Evolutionary conservation across 2,329 filamentous ascomycete species (phyloP), one percentile per base, ranked within the genome.

Genomic region (Arthroderma sp.): DNA sequence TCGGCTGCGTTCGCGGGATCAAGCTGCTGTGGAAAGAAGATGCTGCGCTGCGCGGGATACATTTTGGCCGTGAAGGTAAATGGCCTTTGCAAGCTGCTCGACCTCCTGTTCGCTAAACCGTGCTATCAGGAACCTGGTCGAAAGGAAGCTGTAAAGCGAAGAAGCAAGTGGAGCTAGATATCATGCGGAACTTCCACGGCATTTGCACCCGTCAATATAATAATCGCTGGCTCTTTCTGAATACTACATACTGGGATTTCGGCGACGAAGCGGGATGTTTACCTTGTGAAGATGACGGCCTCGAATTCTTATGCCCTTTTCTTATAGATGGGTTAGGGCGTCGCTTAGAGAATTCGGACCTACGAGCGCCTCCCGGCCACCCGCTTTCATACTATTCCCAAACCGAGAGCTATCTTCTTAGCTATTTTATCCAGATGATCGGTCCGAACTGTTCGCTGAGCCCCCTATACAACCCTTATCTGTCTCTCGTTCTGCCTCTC

Each of bases 401-500:
- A 4, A 40, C 43, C 3, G 50, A 53, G 38, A 36, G 46, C 33
- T 50, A 54, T 42, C 53, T 57, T 10, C 49, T 57, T 3, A 47
- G 54, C 39, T 61, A 59, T 43, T 61, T 58, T 29, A 56, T 61
- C 36, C 38, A 48, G 5, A 55, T 49, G 4, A 56, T 61, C 32
- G 57, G 53, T 1, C 58, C 59, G 0, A 53, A 54, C 15, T 61
- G 59, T 44, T 59, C 59, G 4, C 47, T 61, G 4, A 61, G 54
- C 33, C 38, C 45, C 10, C 47, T 47, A 3, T 44, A 57, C 22
- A 61, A 61, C 29, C 59, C 58, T 5, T 61, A 61, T 42, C 45
- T 59, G 5, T 49, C 47, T 7, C 51, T 54, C 37, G 49, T 57
- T 31, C 50, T 49, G 3, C 56, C 57, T 1, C 47, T 60, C 29